These are phyloP conservation scores for Penicillium sp. DNA, from an alignment of 2,329 filamentous ascomycete species.

Conservation along the genomic window DNA sequence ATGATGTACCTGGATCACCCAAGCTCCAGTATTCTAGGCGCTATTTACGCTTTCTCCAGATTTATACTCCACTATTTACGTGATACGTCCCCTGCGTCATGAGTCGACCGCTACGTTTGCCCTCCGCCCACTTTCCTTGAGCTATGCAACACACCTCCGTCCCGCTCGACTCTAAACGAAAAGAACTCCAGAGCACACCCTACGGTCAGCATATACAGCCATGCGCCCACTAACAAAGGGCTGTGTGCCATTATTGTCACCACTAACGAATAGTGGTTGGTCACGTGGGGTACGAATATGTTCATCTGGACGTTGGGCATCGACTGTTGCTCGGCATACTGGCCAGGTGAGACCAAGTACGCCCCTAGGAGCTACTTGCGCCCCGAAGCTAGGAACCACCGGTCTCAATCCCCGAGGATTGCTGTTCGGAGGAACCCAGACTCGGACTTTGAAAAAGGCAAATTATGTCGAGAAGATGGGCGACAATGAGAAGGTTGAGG, in stretches of 20 bases:
- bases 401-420: background rate
- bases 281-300: background rate
- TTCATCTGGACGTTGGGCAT: background rate
- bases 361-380: background rate
- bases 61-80: background rate
- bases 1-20: conserved; percentile 2
- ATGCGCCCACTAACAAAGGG: conserved; percentile 14
- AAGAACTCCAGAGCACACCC: background rate
- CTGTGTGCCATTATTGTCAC: conserved; percentile 12
- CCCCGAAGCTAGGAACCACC: background rate
- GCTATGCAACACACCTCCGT: background rate
- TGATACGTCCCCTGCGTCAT: conserved; percentile 7
- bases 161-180: background rate
- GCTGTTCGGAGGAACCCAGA: conserved; percentile 1
- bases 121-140: background rate
- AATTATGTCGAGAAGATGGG: conserved; percentile 17
- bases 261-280: conserved; percentile 1
- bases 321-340: background rate
- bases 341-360: background rate
- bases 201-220: background rate
- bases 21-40: background rate
- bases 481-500: conserved; percentile 35
- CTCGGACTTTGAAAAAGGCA: conserved; percentile 14
- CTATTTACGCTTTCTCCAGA: background rate
- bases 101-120: conserved; percentile 1